Conservation (phyloP, 1,284 basidiomycete species). For the Tausonia pullulans region DNA sequence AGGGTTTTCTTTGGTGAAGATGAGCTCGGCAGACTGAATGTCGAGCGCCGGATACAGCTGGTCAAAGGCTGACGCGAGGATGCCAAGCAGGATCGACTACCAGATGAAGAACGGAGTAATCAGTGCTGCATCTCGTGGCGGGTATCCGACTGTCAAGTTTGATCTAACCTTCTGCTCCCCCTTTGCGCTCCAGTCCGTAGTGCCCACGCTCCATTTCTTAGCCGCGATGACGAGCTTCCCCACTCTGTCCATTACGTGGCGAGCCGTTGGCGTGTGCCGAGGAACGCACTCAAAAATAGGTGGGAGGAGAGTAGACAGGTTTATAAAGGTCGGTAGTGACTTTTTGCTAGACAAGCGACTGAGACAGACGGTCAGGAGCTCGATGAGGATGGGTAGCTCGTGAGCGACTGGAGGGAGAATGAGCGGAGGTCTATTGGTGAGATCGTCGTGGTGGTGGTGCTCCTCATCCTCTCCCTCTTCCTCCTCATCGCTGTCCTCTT, state of each 20-base stretch:
- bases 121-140: neutral
- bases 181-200: constrained; percentile 11
- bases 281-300: constrained; percentile 1
- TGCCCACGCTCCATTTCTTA: neutral
- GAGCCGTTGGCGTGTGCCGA: neutral
- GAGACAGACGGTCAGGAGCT: constrained; percentile 1
- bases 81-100: constrained; percentile 6
- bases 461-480: neutral
- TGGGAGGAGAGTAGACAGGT: constrained; percentile 9
- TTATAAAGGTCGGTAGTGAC: constrained; percentile 9
- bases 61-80: neutral
- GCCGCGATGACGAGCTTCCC: constrained; percentile 1
- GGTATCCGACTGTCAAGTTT: neutral
- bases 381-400: constrained; percentile 7
- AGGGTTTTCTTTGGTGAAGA: neutral
- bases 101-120: neutral
- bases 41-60: constrained; percentile 5
- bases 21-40: neutral
- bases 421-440: neutral
- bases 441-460: neutral
- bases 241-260: neutral
- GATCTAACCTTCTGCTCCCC: constrained; percentile 12
- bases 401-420: neutral
- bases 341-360: neutral
- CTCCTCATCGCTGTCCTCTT: neutral